Evolutionary conservation across 805 yeast genomes (phyloP), one percentile per base, ranked within the genome.

Genomic region (Candida xyloterini): DNA sequence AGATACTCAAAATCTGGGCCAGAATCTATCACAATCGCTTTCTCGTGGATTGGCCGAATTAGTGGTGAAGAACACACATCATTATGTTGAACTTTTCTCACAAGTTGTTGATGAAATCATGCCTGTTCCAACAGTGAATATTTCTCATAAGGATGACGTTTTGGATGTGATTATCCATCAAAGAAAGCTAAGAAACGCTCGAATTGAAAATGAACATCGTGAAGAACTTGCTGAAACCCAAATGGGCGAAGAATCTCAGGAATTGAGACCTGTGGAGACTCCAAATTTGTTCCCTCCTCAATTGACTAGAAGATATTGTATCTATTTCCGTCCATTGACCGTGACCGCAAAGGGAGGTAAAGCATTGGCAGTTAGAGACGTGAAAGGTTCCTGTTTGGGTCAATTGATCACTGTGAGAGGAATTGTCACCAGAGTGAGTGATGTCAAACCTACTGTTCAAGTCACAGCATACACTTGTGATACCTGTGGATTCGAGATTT

Each of bases 381-480:
- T 93, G 43, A 83, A 80, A 57, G 97, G 97, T 46, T 67, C 72
- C 27, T 80, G 78, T 48, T 72, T 93, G 36, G 99, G 99, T 34
- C 80, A 84, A 53, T 75, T 86, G 46, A 84, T 93, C 54, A 90
- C 96, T 0, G 84, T 90, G 4, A 72, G 96, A 48, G 99, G 99
- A 41, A 90, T 93, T 50, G 88, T 91, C 35, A 93, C 98, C 7
- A 74, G 99, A 50, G 96, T 90, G 5, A 83, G 95, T 2, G 99
- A 93, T 61, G 99, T 93, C 30, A 91, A 90, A 62, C 99, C 99
- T 4, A 72, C 87, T 5, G 86, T 93, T 7, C 70, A 77, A 44
- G 97, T 93, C 38, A 88, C 84, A 53, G 98, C 99, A 1, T 95
- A 91, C 60, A 87, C 98, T 6, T 93, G 99, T 67, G 99, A 93